A percentile compares a stretch with the other conserved stretches of the same genome.
phyloP scores from a whole-genome alignment of 805 yeast species.

The Helenozyma baotianmanensis region DNA sequence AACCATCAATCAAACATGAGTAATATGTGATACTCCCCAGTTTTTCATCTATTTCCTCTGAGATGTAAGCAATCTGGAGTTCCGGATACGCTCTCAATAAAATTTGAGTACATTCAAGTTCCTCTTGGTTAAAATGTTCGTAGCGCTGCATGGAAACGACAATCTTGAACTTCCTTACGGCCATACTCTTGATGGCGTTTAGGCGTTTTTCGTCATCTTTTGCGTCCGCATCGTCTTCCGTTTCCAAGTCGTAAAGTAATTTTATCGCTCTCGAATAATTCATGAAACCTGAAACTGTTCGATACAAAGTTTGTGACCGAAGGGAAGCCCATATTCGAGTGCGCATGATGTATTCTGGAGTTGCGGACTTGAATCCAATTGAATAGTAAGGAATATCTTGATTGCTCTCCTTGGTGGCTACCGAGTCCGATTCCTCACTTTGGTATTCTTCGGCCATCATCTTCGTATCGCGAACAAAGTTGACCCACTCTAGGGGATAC shows the following conservation, averaged over 20 bases:
- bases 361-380: conserved; percentile 96
- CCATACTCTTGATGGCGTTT: conserved; percentile 45
- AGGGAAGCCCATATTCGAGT: conserved; percentile 98
- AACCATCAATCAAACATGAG: conserved; percentile 65
- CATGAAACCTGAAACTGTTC: conserved; percentile 98
- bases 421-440: conserved; percentile 18
- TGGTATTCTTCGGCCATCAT: conserved; percentile 78
- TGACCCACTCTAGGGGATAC: conserved; percentile 96
- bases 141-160: conserved; percentile 85
- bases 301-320: conserved; percentile 92
- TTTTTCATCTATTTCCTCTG: conserved; percentile 75
- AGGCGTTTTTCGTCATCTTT: conserved; percentile 7
- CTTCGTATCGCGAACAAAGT: conserved; percentile 94
- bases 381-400: conserved; percentile 89
- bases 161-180: conserved; percentile 76
- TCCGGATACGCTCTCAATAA: conserved; percentile 81
- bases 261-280: conserved; percentile 96
- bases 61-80: conserved; percentile 86
- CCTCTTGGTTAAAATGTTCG: conserved; percentile 66
- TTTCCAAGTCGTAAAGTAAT: conserved; percentile 88
- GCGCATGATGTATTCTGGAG: conserved; percentile 93
- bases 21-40: conserved; percentile 62
- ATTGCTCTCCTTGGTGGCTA: not conserved
- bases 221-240: conserved; percentile 51
- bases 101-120: conserved; percentile 75